phyloP scores from a whole-genome alignment of 345 rosid species.

The Eutrema yunnanense region DNA sequence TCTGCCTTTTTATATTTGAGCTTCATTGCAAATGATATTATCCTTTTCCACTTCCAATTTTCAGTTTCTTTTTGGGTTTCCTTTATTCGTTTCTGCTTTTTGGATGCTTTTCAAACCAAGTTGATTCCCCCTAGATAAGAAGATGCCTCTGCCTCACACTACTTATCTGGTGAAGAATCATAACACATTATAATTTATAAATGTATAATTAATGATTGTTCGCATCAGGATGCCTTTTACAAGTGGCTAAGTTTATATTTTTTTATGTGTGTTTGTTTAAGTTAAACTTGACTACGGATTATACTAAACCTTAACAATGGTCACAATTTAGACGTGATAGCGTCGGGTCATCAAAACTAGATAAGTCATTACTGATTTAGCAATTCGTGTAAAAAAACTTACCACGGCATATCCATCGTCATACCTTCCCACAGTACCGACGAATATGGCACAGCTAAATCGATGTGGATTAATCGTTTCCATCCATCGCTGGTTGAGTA shows the following conservation, averaged over 20 bases:
- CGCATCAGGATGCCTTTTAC: background rate
- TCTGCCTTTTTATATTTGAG: background rate
- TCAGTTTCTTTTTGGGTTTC: background rate
- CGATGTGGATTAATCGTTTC: no score
- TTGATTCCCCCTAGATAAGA: conserved; percentile 20
- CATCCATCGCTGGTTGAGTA: no score
- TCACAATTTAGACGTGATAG: background rate
- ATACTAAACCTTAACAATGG: background rate
- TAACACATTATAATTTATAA: background rate
- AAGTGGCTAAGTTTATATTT: background rate
- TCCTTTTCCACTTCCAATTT: background rate
- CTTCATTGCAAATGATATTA: background rate
- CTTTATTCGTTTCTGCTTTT: conserved; percentile 22
- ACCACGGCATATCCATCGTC: no score
- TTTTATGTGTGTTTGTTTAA: background rate
- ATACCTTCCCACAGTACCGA: no score
- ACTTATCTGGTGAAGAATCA: background rate
- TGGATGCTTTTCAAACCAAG: conserved; percentile 32
- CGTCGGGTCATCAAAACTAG: no score
- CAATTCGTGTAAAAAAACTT: no score
- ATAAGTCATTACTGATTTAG: no score
- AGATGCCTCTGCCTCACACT: conserved; percentile 28
- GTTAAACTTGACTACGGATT: background rate
- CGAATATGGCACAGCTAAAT: no score
- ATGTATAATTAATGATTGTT: background rate